phyloP scores from a whole-genome alignment of 2,329 filamentous ascomycete genomes.

The Alternaria sp. region DNA sequence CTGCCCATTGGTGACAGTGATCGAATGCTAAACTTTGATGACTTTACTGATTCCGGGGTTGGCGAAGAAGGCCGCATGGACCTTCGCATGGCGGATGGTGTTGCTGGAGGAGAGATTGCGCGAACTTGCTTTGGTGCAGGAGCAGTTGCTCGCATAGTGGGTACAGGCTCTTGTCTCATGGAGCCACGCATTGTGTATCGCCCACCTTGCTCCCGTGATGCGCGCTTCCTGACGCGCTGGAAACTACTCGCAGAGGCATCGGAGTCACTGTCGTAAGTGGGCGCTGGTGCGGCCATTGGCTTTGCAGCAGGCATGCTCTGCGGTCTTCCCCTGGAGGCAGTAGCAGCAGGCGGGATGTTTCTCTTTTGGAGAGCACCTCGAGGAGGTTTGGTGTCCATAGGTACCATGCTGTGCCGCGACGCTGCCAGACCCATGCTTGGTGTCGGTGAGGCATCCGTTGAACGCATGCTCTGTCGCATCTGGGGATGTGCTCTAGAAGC shows the following conservation, averaged over 20 bases:
- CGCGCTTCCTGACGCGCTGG: constrained; percentile 64
- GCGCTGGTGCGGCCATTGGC: constrained; percentile 30
- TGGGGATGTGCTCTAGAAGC: constrained; percentile 27
- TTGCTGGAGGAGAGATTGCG: constrained; percentile 52
- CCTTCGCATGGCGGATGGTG: constrained; percentile 40
- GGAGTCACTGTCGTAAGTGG: constrained; percentile 53
- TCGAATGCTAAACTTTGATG: constrained; percentile 72
- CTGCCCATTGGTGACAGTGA: constrained; percentile 73
- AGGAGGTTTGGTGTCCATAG: constrained; percentile 36
- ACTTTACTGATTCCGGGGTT: constrained; percentile 41
- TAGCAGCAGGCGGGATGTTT: constrained; percentile 44
- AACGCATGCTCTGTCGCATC: constrained; percentile 62
- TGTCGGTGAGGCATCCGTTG: constrained; percentile 39
- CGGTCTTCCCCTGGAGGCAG: constrained; percentile 34
- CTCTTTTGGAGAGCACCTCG: constrained; percentile 53
- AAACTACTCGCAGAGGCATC: constrained; percentile 75
- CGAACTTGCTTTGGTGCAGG: constrained; percentile 51
- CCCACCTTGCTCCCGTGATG: constrained; percentile 51
- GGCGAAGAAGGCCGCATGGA: constrained; percentile 48
- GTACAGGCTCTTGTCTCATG: constrained; percentile 65
- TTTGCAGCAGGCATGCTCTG: constrained; percentile 37
- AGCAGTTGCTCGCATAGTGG: constrained; percentile 42
- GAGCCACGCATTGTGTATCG: constrained; percentile 72
- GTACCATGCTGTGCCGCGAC: constrained; percentile 46
- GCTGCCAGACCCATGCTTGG: constrained; percentile 43